A percentile compares a stretch with the other conserved stretches of the same genome.
Conservation (phyloP, 1,284 basidiomycete genomes). For the Rugiboletus extremiorientalis region DNA sequence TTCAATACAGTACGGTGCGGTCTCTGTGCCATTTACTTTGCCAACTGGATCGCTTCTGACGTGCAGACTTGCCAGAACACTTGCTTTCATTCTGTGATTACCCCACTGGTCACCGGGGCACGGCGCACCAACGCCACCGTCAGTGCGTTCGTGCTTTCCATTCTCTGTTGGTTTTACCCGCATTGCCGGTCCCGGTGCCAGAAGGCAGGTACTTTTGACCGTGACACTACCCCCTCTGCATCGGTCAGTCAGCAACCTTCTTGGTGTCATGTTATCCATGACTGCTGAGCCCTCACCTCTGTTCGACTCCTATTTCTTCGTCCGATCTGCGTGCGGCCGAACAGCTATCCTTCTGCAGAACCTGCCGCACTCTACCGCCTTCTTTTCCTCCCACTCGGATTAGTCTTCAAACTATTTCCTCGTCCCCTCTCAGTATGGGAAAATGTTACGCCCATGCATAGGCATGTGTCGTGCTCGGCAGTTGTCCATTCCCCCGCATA, state of each 20-base stretch:
- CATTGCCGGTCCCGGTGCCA: background rate
- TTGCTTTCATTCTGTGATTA: background rate
- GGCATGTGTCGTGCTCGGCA: background rate
- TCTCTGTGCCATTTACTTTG: background rate
- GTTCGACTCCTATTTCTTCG: slow-evolving; percentile 12
- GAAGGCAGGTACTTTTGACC: background rate
- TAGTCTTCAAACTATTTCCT: background rate
- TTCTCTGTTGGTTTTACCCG: background rate
- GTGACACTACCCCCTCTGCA: background rate
- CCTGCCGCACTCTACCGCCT: background rate
- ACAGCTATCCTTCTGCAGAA: slow-evolving; percentile 2
- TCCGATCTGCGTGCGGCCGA: slow-evolving; percentile 17
- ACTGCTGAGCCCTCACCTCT: slow-evolving; percentile 6
- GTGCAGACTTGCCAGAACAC: background rate
- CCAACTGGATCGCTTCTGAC: background rate
- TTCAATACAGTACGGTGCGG: too few species aligned
- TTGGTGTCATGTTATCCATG: background rate
- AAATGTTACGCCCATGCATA: background rate
- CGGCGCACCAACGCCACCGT: too few species aligned
- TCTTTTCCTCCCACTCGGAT: background rate
- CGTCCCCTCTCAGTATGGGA: background rate
- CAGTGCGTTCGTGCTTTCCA: background rate
- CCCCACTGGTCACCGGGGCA: background rate
- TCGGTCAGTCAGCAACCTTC: background rate
- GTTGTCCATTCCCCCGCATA: slow-evolving; percentile 10